phyloP scores from a whole-genome alignment of 495 filamentous ascomycete genomes.

The Tuber umbilicatum region DNA sequence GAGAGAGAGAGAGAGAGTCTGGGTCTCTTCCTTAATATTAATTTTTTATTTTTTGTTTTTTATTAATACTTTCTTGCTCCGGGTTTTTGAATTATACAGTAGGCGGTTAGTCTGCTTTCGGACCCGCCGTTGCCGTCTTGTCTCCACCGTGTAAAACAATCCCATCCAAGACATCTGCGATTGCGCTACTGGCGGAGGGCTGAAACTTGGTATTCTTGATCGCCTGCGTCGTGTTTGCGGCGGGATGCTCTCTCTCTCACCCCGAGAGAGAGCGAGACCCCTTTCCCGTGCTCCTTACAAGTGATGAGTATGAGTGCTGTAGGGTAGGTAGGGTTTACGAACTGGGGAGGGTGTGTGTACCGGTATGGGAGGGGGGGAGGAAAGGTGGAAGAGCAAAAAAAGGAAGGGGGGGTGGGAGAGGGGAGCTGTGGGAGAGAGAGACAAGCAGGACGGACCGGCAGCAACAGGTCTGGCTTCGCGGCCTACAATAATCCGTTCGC shows the following conservation, averaged over 20 bases:
- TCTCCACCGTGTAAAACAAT: slow-evolving; percentile 21
- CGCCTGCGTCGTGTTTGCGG: slow-evolving; percentile 34
- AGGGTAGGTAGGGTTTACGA: background rate
- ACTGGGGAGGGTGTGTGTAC: background rate
- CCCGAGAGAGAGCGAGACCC: slow-evolving; percentile 30
- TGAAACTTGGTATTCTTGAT: slow-evolving; percentile 38
- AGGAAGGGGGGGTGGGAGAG: background rate
- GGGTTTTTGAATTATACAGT: background rate
- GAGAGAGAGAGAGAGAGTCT: background rate
- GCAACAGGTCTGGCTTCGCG: slow-evolving; percentile 20
- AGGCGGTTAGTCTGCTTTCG: slow-evolving; percentile 7
- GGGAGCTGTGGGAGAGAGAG: background rate
- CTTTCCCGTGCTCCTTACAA: slow-evolving; percentile 24
- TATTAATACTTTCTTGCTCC: background rate
- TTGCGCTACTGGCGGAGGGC: slow-evolving; percentile 39
- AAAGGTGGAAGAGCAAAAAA: background rate
- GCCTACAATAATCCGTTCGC: slow-evolving; percentile 32
- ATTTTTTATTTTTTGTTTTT: background rate
- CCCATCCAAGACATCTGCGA: slow-evolving; percentile 25
- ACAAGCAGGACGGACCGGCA: background rate
- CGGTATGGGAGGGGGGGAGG: background rate
- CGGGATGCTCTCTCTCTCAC: slow-evolving; percentile 23
- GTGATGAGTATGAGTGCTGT: too few relatives aligned
- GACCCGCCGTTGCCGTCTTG: slow-evolving; percentile 20
- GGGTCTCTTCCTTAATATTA: background rate